Conservation (phyloP, 2,329 filamentous ascomycete genomes). For the Neopestalotiopsis sp. region DNA sequence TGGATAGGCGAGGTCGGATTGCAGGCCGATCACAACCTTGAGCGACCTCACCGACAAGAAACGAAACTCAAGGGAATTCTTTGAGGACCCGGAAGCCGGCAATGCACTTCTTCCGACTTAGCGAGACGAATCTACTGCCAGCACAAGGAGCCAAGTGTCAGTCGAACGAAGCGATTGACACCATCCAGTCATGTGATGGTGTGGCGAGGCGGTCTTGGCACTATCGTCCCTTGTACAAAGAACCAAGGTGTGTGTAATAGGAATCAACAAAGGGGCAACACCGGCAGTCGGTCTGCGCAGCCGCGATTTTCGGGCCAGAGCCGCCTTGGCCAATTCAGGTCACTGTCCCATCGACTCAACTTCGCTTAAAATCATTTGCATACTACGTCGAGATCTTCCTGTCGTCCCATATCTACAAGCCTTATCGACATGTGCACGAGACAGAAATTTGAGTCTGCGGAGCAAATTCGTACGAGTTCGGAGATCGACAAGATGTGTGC, state of each 20-base stretch:
- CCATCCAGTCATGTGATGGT: constrained; percentile 1
- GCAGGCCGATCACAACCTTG: background rate
- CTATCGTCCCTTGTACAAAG: constrained; percentile 1
- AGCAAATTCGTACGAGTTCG: constrained; percentile 11
- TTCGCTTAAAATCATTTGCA: background rate
- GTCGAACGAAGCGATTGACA: constrained; percentile 1
- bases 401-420: background rate
- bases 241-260: constrained; percentile 2
- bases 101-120: background rate
- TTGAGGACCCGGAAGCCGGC: background rate
- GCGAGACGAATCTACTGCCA: background rate
- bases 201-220: background rate
- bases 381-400: background rate
- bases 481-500: background rate
- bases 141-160: background rate
- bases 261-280: background rate
- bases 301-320: background rate
- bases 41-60: background rate
- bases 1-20: background rate
- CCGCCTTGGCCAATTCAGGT: background rate
- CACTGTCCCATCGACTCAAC: background rate
- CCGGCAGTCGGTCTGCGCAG: background rate
- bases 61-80: background rate
- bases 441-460: background rate
- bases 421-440: background rate